Conservation (phyloP, 2,329 filamentous ascomycete species). For the Colletotrichum scovillei region DNA sequence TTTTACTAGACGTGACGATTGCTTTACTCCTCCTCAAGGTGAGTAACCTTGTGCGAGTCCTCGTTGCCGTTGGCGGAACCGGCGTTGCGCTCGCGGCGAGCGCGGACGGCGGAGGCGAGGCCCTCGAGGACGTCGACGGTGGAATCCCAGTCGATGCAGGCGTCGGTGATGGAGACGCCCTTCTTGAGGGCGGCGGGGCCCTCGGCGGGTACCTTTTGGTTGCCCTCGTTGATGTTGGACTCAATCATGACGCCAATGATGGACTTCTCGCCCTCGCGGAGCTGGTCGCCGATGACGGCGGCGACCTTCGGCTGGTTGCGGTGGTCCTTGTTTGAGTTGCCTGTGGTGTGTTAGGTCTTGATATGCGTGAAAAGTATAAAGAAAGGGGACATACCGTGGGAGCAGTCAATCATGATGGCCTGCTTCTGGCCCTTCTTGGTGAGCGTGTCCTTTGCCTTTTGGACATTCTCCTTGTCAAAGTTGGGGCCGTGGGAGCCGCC, state of each 20-base stretch:
- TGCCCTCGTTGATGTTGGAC: constrained; percentile 93
- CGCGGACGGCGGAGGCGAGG: constrained; percentile 84
- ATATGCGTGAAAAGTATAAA: no score
- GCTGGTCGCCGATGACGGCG: constrained; percentile 82
- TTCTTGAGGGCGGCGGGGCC: constrained; percentile 83
- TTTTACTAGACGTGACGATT: neutral
- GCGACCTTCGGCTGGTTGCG: constrained; percentile 97
- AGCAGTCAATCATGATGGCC: constrained; percentile 98
- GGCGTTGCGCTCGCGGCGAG: constrained; percentile 70
- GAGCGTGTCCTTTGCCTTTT: constrained; percentile 81
- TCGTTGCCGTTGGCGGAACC: constrained; percentile 46
- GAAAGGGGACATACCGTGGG: constrained; percentile 74
- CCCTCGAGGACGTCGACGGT: constrained; percentile 86
- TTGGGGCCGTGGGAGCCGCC: constrained; percentile 94
- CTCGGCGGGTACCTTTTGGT: constrained; percentile 88
- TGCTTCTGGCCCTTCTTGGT: constrained; percentile 85
- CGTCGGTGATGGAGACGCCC: constrained; percentile 95
- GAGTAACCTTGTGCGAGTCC: constrained; percentile 53
- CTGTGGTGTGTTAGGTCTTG: constrained; percentile 51
- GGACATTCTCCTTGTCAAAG: constrained; percentile 88
- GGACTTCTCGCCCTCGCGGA: constrained; percentile 85
- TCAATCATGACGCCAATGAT: constrained; percentile 99
- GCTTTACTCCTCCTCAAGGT: constrained; percentile 62
- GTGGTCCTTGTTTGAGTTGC: constrained; percentile 98
- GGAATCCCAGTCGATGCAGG: constrained; percentile 92